Percentiles rank a stretch among this genome's conserved stretches.
Evolutionary conservation across 495 filamentous ascomycete species (phyloP).

Genomic region (Lichina pygmaea): DNA sequence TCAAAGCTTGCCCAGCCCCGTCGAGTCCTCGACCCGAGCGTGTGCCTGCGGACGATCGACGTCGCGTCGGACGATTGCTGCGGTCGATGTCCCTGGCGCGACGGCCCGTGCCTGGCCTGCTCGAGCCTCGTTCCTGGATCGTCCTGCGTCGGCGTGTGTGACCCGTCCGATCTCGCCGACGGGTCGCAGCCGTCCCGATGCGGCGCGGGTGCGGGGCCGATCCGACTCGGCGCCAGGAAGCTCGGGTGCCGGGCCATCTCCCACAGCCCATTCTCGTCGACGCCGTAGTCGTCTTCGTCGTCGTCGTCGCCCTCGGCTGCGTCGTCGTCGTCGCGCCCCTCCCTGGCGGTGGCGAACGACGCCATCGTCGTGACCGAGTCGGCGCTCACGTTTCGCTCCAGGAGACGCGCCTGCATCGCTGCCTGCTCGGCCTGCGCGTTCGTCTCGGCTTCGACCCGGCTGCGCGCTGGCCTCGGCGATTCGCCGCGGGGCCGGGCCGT

Average conservation of each 20-base stretch:
- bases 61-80: too few relatives aligned
- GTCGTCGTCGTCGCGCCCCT: constrained; percentile 22
- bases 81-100: too few relatives aligned
- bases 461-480: background rate
- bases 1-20: too few relatives aligned
- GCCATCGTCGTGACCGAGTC: constrained; percentile 50
- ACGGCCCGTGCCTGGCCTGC: too few relatives aligned
- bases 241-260: background rate
- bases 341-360: constrained; percentile 62
- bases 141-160: background rate
- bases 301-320: background rate
- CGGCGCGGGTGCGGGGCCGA: too few relatives aligned
- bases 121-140: background rate
- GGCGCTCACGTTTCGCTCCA: constrained; percentile 21
- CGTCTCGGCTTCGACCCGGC: background rate
- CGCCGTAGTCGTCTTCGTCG: background rate
- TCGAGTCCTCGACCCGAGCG: too few relatives aligned
- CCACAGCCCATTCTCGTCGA: background rate
- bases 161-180: background rate
- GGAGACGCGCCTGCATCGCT: background rate
- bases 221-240: too few relatives aligned
- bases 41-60: too few relatives aligned
- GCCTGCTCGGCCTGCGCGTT: background rate
- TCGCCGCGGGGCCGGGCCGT: constrained; percentile 32
- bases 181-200: too few relatives aligned